Base-by-base conservation (phyloP, 176 grass and related monocot genomes). In the Puya raimondii region DNA sequence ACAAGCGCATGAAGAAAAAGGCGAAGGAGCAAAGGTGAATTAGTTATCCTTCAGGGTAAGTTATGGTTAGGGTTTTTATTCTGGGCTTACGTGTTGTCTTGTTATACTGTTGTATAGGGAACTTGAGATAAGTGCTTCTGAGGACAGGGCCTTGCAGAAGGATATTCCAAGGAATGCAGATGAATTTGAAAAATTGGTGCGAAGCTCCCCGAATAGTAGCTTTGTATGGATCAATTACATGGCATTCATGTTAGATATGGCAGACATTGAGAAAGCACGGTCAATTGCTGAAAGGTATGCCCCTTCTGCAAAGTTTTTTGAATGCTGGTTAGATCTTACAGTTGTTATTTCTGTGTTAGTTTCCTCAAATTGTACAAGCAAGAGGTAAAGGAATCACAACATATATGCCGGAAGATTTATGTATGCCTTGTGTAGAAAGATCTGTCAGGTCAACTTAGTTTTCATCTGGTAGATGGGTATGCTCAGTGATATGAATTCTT, bases 221-320 rank as follows among this genome's bases (percentile, higher is more conserved):
- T 92, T 83, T 49, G 78, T 97, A 15, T 93, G 94, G 89, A 93
- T 97, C 82, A 97, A 90, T 11, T 97, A 97, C 77, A 93, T 92
- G 89, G 89, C 78, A 4, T 81, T 79, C 74, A 85, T 90, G 78
- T 85, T 97, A 72, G 85, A 85, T 74, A 81, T 85, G 20, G 87
- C 86, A 80, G 86, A 97, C 66, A 61, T 88, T 53, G 89, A 88
- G 61, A 93, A 97, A 79, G 89, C 89, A 74, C 89, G 87, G 11
- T 71, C 80, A 50, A 77, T 97, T 71, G 86, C 89, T 74, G 84
- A 97, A 80, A 90, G 93, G 93, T 97, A 72, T 71, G 18, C 20
- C 56, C 50, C 57, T 48, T 23, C 9, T 48, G 16, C 23, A 16
- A 69, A 48, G 66, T n/a, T 42, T 78, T 58, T 50, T 25, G 6